Conservation (phyloP, 306 rosid species). For the Mimosa pudica region DNA sequence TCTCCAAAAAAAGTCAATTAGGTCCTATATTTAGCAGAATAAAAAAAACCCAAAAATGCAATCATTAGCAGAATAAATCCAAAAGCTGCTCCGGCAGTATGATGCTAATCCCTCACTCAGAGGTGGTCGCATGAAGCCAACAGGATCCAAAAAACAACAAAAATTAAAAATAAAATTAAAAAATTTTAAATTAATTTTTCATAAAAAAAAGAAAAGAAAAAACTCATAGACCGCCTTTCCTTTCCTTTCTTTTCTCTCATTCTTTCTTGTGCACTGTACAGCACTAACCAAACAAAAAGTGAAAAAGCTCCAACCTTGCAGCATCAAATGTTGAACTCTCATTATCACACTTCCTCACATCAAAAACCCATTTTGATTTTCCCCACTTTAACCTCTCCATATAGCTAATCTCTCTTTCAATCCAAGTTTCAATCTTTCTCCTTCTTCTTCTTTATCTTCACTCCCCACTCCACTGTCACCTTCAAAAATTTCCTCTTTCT, state of each 20-base stretch:
- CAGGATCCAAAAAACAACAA: not conserved
- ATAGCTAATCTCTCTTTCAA: conserved; percentile 65
- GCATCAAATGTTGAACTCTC: not conserved
- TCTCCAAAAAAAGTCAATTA: too few species aligned
- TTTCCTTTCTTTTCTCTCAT: not conserved
- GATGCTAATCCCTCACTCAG: not conserved
- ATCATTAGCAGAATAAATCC: not conserved
- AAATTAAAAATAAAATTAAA: not conserved
- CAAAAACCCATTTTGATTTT: conserved; percentile 24
- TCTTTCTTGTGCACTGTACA: not conserved
- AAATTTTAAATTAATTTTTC: not conserved
- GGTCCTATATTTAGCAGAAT: too few species aligned
- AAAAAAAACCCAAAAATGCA: not conserved
- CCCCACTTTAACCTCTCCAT: conserved; percentile 29
- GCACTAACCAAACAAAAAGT: not conserved
- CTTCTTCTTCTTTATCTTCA: conserved; percentile 32
- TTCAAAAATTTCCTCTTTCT: conserved; percentile 41
- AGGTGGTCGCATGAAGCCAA: not conserved
- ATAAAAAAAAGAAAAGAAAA: not conserved
- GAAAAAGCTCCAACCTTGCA: not conserved
- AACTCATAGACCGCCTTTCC: conserved; percentile 28
- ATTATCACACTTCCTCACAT: conserved; percentile 18
- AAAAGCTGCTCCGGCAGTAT: not conserved
- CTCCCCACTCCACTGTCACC: conserved; percentile 28
- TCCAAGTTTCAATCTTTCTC: conserved; percentile 50